These are phyloP conservation scores for Saprolegnia parasitica DNA, from an alignment of 352 stramenopile species.

Conservation along the genomic window DNA sequence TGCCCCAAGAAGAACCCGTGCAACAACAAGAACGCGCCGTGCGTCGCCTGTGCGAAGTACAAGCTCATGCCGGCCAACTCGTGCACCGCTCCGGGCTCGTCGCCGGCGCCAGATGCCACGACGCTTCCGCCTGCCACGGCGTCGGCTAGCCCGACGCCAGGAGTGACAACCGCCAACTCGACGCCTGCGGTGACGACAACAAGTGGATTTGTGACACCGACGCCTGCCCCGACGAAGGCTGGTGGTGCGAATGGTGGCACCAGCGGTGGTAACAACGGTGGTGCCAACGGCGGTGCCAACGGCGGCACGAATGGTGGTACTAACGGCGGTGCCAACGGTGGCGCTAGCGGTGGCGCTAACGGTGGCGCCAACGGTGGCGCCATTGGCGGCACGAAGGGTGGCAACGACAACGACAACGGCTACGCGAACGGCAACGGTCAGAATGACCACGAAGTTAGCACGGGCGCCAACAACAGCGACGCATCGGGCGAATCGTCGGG, in stretches of 20 bases:
- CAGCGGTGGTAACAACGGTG: not conserved
- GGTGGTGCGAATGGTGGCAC: not conserved
- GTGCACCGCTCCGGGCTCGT: not conserved
- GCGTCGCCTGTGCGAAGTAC: not conserved
- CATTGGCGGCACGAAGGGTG: not conserved
- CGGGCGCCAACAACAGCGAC: not conserved
- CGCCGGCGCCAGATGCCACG: not conserved
- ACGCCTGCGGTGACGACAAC: not conserved
- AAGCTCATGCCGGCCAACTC: constrained; percentile 6
- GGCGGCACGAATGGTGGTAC: not conserved
- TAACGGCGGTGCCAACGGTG: not conserved
- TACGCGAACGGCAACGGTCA: not conserved
- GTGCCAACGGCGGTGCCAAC: not conserved
- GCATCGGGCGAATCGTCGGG: not conserved
- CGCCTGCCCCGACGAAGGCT: not conserved
- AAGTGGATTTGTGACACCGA: not conserved
- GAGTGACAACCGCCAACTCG: not conserved
- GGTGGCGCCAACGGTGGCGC: not conserved
- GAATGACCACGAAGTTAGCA: no score
- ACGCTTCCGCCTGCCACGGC: not conserved
- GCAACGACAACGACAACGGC: not conserved
- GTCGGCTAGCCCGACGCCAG: not conserved
- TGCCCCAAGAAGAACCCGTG: not conserved
- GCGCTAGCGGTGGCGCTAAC: not conserved
- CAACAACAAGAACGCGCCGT: constrained; percentile 5